A percentile compares a stretch with the other conserved stretches of the same genome.
phyloP scores from a whole-genome alignment of 1,284 basidiomycete genomes.

The Hymenochaete sp. region DNA sequence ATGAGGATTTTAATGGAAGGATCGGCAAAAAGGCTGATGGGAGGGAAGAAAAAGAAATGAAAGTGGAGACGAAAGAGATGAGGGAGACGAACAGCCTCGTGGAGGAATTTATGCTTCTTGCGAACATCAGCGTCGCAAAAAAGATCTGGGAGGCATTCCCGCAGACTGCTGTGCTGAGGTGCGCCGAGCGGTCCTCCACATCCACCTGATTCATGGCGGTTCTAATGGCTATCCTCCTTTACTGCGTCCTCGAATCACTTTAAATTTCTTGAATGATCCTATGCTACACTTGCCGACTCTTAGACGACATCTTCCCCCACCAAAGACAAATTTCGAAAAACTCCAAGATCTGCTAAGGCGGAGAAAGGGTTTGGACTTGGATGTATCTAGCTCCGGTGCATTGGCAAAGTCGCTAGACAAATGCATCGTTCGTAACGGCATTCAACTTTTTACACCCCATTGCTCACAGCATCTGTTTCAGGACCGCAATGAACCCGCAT shows the following conservation, averaged over 20 bases:
- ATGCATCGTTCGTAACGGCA: constrained; percentile 60
- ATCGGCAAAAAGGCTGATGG: too few species aligned
- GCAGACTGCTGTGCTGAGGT: constrained; percentile 90
- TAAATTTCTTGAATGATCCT: constrained; percentile 6
- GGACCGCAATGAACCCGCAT: constrained; percentile 77
- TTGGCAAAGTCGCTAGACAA: constrained; percentile 86
- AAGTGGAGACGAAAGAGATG: constrained; percentile 94
- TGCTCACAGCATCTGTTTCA: constrained; percentile 25
- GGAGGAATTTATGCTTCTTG: constrained; percentile 98
- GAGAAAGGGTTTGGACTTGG: constrained; percentile 77
- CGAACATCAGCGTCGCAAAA: constrained; percentile 89
- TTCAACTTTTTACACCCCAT: background rate
- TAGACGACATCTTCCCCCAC: constrained; percentile 91
- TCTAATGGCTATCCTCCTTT: too few species aligned
- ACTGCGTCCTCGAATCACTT: constrained; percentile 2
- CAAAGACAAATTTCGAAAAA: constrained; percentile 91
- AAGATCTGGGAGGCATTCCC: constrained; percentile 95
- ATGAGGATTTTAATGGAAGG: too few species aligned
- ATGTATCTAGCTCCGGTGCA: constrained; percentile 87
- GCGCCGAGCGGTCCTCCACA: too few species aligned
- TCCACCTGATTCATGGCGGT: too few species aligned
- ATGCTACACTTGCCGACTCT: background rate
- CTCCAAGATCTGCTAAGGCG: constrained; percentile 89
- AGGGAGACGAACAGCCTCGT: constrained; percentile 94
- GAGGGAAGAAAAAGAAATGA: too few species aligned